phyloP scores from a whole-genome alignment of 2,329 filamentous ascomycete genomes.

The Calonectria hongkongensis region DNA sequence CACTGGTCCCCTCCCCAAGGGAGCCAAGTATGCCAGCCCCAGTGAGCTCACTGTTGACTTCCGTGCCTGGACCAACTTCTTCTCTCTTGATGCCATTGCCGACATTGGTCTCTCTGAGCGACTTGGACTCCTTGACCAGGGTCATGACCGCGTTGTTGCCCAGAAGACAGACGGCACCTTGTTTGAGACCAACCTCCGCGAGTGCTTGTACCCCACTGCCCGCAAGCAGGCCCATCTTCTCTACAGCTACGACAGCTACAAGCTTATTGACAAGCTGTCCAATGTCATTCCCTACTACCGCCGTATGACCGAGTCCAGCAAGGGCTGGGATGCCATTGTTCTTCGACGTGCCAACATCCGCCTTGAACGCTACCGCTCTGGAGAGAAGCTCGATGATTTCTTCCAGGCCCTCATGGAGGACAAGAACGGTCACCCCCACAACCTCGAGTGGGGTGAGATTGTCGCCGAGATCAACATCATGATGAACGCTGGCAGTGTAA shows the following conservation, averaged over 20 bases:
- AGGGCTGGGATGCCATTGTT: constrained; percentile 62
- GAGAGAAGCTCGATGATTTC: constrained; percentile 76
- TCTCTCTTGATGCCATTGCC: constrained; percentile 73
- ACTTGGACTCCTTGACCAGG: constrained; percentile 70
- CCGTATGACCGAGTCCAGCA: constrained; percentile 49
- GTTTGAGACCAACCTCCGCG: constrained; percentile 67
- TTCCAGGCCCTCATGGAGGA: constrained; percentile 73
- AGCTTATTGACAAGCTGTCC: constrained; percentile 66
- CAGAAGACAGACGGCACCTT: constrained; percentile 66
- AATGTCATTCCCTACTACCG: constrained; percentile 66
- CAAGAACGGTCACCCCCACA: constrained; percentile 59
- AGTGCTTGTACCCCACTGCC: constrained; percentile 70
- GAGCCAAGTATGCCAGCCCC: constrained; percentile 48
- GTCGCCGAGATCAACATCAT: constrained; percentile 73
- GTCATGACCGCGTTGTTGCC: constrained; percentile 66
- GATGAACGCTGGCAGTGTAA: constrained; percentile 71
- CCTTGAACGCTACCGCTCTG: constrained; percentile 53
- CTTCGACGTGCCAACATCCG: constrained; percentile 62
- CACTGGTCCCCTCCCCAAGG: constrained; percentile 60
- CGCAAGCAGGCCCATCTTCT: constrained; percentile 69
- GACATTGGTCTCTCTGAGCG: constrained; percentile 72
- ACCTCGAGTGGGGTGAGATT: constrained; percentile 75
- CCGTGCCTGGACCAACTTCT: constrained; percentile 71
- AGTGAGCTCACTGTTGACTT: constrained; percentile 70
- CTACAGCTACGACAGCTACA: constrained; percentile 73